phyloP scores from a whole-genome alignment of 23 red algal species.

The Gracilaria vermiculophylla region DNA sequence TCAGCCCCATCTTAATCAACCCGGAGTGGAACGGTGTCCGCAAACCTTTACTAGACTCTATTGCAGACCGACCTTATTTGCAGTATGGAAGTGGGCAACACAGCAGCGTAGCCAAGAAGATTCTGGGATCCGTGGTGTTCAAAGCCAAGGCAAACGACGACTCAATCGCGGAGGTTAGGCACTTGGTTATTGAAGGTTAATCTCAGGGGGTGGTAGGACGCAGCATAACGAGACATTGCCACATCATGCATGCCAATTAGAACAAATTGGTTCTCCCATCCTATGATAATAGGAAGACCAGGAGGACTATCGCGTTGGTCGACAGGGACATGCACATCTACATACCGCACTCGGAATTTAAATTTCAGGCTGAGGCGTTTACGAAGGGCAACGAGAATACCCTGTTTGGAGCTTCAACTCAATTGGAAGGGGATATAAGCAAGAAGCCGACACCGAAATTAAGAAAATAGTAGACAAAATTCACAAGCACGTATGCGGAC shows the following conservation, averaged over 20 bases:
- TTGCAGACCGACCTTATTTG: slow-evolving; percentile 22
- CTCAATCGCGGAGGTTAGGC: neutral
- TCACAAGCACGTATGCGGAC: slow-evolving; percentile 26
- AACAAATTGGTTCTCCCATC: neutral
- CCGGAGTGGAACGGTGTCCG: slow-evolving; percentile 15
- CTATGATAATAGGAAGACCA: neutral
- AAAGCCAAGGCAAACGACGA: neutral
- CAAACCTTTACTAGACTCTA: neutral
- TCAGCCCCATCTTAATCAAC: neutral
- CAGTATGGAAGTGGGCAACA: slow-evolving; percentile 48
- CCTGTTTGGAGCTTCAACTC: neutral
- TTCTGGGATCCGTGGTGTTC: slow-evolving; percentile 24
- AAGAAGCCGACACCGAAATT: neutral
- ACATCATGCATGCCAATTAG: neutral
- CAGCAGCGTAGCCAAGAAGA: neutral
- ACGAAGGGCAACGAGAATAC: neutral
- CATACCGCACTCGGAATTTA: neutral
- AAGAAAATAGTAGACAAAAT: neutral
- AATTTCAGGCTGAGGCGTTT: neutral
- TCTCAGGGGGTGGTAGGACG: slow-evolving; percentile 36
- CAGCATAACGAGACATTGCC: neutral
- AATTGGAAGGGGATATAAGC: neutral
- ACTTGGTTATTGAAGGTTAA: slow-evolving; percentile 30
- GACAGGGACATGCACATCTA: slow-evolving; percentile 13
- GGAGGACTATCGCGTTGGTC: neutral